Evolutionary conservation across 2,329 filamentous ascomycete genomes (phyloP).

Genomic region (Thelonectria blattea): DNA sequence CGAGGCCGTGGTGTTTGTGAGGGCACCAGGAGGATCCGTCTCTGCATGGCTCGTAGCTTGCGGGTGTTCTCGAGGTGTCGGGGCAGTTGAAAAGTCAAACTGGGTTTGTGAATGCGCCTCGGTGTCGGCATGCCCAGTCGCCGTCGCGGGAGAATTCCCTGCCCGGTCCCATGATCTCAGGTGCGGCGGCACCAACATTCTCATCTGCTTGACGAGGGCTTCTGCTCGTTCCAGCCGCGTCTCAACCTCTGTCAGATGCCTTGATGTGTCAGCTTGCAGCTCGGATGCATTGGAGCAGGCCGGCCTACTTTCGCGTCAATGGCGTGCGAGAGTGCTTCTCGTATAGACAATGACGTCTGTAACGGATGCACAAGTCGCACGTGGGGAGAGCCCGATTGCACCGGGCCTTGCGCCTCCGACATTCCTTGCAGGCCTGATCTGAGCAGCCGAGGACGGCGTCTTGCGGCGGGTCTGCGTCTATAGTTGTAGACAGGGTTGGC

Average conservation of each 20-base stretch:
- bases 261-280: constrained; percentile 24
- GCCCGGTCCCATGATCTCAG: constrained; percentile 26
- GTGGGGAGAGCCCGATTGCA: constrained; percentile 47
- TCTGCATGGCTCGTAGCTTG: neutral
- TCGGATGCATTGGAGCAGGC: neutral
- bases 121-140: neutral
- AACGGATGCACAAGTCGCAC: constrained; percentile 49
- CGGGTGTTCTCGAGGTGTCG: neutral
- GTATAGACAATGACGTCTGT: constrained; percentile 54
- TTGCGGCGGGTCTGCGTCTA: constrained; percentile 10
- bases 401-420: constrained; percentile 47
- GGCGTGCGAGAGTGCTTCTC: constrained; percentile 55
- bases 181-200: constrained; percentile 37
- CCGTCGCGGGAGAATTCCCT: neutral
- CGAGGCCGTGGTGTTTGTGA: neutral
- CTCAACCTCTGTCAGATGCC: constrained; percentile 52
- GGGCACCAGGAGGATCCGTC: neutral
- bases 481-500: neutral
- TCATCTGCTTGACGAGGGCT: constrained; percentile 40
- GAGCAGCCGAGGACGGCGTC: constrained; percentile 33
- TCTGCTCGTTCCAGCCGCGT: constrained; percentile 46
- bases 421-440: constrained; percentile 50
- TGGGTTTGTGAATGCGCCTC: neutral
- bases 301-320: constrained; percentile 51
- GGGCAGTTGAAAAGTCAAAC: constrained; percentile 26